Conservation (phyloP, 257 asterid species). For the Solanum etuberosum region DNA sequence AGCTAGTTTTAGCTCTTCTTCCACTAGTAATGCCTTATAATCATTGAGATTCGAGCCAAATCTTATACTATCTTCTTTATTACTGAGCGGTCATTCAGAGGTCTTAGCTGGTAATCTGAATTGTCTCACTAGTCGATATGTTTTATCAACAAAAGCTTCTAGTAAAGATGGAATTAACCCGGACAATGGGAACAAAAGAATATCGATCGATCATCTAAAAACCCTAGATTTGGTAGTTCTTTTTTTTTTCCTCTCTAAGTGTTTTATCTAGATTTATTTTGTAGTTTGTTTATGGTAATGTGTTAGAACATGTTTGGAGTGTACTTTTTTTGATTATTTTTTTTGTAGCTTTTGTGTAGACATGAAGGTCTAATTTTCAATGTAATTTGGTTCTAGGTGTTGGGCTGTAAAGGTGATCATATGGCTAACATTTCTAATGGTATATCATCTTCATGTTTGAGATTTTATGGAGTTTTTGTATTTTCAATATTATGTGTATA, state of each 20-base stretch:
- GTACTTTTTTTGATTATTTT: slow-evolving; percentile 8
- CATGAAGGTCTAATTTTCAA: slow-evolving; percentile 6
- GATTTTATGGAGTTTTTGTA: background rate
- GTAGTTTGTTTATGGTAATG: background rate
- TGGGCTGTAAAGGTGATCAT: background rate
- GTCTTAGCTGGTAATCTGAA: background rate
- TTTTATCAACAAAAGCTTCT: slow-evolving; percentile 4
- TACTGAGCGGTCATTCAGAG: background rate
- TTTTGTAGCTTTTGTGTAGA: background rate
- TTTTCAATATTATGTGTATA: background rate
- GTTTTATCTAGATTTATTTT: background rate
- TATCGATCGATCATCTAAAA: slow-evolving; percentile 3
- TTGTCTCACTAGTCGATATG: background rate
- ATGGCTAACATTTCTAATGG: background rate
- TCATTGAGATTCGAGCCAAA: background rate
- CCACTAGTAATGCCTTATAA: slow-evolving; percentile 53
- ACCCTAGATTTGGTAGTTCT: slow-evolving; percentile 53
- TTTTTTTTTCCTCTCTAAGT: background rate
- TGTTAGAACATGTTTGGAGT: background rate
- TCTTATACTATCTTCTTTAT: background rate
- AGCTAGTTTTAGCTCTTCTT: slow-evolving; percentile 60
- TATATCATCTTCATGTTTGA: background rate
- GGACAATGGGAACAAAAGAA: background rate
- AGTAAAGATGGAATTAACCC: background rate
- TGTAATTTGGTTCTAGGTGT: background rate